These are phyloP conservation scores for Pichia sp. DNA, from an alignment of 1,139 yeast genomes.

Conservation along the genomic window DNA sequence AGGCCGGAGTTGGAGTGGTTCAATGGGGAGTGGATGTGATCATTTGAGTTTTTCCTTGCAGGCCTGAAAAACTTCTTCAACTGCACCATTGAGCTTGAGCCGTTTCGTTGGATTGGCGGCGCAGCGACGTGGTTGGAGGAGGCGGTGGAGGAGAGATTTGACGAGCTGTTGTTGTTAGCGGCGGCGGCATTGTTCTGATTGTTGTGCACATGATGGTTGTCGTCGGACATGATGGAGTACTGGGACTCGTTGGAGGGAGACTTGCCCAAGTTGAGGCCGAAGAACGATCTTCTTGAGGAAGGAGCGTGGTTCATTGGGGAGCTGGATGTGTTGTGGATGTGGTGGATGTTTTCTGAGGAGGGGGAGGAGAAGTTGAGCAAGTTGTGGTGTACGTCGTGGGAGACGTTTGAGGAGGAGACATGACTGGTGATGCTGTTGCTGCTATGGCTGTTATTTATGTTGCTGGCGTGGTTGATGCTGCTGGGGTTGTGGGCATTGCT, in stretches of 20 bases:
- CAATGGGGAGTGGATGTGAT: constrained; percentile 8
- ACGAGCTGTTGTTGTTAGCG: constrained; percentile 4
- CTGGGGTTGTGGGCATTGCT: neutral
- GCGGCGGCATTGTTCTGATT: neutral
- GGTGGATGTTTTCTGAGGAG: neutral
- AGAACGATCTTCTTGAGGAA: constrained; percentile 29
- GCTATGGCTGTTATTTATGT: neutral
- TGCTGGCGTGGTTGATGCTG: neutral
- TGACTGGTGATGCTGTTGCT: neutral
- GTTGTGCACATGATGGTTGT: constrained; percentile 21
- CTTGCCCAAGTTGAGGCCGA: constrained; percentile 30
- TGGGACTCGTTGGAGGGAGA: constrained; percentile 29
- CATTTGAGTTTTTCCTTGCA: constrained; percentile 26
- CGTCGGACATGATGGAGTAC: constrained; percentile 25
- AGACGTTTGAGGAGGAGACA: neutral
- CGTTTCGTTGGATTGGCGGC: constrained; percentile 32
- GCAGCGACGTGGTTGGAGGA: constrained; percentile 5
- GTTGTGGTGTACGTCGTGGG: constrained; percentile 1
- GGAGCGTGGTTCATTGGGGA: constrained; percentile 12
- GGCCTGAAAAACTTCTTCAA: constrained; percentile 36
- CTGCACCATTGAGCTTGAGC: constrained; percentile 38
- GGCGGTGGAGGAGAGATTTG: neutral
- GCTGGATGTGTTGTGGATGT: constrained; percentile 3
- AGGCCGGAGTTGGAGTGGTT: neutral
- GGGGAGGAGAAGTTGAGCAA: neutral